A percentile compares a stretch with the other conserved stretches of the same genome.
Conservation (phyloP, 257 asterid species). For the Solanum peruvianum region DNA sequence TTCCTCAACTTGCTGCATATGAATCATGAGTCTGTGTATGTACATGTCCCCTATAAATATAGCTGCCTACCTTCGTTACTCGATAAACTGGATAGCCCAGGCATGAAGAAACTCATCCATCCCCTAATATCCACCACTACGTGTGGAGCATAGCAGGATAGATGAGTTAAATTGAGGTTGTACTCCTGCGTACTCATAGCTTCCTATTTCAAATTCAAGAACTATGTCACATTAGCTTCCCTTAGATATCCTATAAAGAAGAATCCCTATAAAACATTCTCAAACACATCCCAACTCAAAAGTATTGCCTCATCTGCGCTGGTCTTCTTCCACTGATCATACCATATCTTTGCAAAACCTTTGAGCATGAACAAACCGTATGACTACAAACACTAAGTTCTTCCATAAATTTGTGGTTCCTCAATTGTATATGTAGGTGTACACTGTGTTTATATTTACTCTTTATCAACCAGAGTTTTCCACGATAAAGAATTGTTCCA, state of each 20-base stretch:
- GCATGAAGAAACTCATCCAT: not conserved
- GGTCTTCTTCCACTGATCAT: not conserved
- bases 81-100: not conserved
- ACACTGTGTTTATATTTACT: too few relatives aligned
- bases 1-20: not conserved
- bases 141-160: not conserved
- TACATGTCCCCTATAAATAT: too few relatives aligned
- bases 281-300: not conserved
- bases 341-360: too few relatives aligned
- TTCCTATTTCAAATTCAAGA: not conserved
- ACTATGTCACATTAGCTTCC: not conserved
- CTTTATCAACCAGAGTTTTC: not conserved
- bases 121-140: not conserved
- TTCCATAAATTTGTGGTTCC: not conserved
- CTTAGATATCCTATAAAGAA: too few relatives aligned
- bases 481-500: not conserved
- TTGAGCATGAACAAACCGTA: not conserved
- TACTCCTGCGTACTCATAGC: not conserved
- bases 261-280: not conserved
- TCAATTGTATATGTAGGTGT: not conserved
- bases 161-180: not conserved
- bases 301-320: not conserved
- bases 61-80: not conserved
- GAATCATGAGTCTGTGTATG: not conserved
- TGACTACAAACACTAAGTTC: not conserved